Base-by-base conservation (phyloP, 1,139 yeast species). In the Suhomyces coccinellae region DNA sequence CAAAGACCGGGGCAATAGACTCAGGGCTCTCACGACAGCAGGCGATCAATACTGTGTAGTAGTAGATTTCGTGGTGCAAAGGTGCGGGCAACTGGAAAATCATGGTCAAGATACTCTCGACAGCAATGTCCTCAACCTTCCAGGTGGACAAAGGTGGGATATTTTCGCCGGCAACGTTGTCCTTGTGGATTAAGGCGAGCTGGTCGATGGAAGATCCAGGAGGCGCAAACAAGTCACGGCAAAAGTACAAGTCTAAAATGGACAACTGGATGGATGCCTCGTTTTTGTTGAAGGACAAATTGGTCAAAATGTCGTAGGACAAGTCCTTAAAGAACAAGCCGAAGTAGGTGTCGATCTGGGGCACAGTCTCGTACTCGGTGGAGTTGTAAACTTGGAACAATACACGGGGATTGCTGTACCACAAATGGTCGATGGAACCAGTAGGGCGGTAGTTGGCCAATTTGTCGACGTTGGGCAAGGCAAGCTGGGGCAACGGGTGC, bases 1-100 rank as follows among this genome's bases (percentile, higher is more conserved):
- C 99, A 62, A 95, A 82, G 0, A 91, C 96, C 3, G 97, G 97
- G 1, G 98, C 98, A 61, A 91, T 85, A 1, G 95, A 90, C 52
- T 84, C 87, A 3, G 96, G 95, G 26, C 93, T 88, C 66, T 77
- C 81, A 54, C 85, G 82, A 67, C 99, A 93, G 44, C 95, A 88
- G 53, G 93, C 90, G 37, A 90, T 89, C 48, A 95, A 72, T n/a
- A 91, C 82, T 2, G 95, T 78, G 62, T 89, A 89, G 65, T 86
- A 93, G 63, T 90, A 93, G 36, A 90, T 86, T 49, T 72, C 79
- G 34, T 83, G 82, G 52, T 86, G 85, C 29, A 82, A 73, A 0
- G 87, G 73, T 2, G 67, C 60, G 7, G 97, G 97, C 44, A 90
- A 71, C 49, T 81, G 81, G 69, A 88, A 86, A 56, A 91, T 80